Evolutionary conservation across 108 stramenopile species (phyloP).

Genomic region (Stephanodiscus triporus): DNA sequence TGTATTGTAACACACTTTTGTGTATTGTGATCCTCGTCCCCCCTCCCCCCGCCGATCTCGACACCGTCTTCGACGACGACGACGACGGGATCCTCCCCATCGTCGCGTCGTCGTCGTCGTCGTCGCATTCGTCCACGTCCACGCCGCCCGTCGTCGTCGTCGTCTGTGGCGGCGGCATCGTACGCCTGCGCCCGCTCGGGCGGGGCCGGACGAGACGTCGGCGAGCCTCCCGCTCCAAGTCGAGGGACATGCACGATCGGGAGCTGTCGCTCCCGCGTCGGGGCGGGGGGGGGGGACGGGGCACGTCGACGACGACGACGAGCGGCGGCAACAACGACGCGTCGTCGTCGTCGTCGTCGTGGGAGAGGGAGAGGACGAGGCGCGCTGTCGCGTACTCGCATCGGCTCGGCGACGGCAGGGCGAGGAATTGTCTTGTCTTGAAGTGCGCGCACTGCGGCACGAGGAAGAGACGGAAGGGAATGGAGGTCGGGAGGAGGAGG

Average conservation of each 20-base stretch:
- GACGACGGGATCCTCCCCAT: not conserved
- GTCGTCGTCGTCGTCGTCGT: no score
- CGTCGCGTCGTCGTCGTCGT: no score
- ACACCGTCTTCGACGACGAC: slow-evolving; percentile 2
- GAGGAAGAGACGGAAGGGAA: slow-evolving; percentile 37
- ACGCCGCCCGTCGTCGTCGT: not conserved
- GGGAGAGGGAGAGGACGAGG: slow-evolving; percentile 1
- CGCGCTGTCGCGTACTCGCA: slow-evolving; percentile 18
- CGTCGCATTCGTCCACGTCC: not conserved
- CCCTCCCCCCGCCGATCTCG: no score
- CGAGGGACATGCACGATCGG: slow-evolving; percentile 22
- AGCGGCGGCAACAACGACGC: slow-evolving; percentile 10
- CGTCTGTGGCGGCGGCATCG: slow-evolving; percentile 1
- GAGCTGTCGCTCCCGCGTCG: slow-evolving; percentile 23
- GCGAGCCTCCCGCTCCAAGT: slow-evolving; percentile 30
- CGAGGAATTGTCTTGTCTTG: slow-evolving; percentile 33
- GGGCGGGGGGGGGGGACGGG: not conserved
- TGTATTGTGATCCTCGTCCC: no score
- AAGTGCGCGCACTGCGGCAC: slow-evolving; percentile 35
- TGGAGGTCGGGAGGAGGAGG: slow-evolving; percentile 16
- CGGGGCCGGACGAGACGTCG: slow-evolving; percentile 33
- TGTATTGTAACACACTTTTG: no score
- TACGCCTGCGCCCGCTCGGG: slow-evolving; percentile 20
- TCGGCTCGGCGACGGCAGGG: slow-evolving; percentile 44
- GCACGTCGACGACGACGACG: not conserved